These are phyloP conservation scores for Penicillium flavigenum DNA, from an alignment of 495 filamentous ascomycete genomes.

Conservation along the genomic window DNA sequence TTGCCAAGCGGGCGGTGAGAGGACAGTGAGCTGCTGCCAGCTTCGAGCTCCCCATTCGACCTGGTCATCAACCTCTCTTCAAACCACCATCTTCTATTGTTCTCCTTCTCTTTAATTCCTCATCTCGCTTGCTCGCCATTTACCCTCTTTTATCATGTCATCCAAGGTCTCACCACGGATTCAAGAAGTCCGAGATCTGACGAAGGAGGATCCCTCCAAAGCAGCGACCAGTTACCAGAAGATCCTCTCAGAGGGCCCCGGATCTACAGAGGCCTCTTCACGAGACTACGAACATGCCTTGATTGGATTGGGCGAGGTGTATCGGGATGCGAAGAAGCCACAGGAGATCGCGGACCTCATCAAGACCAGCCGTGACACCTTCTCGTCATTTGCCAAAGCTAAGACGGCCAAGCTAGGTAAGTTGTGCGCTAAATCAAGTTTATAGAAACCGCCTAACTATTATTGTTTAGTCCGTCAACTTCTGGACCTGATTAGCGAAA, in stretches of 20 bases:
- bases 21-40: constrained; percentile 31
- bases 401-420: constrained; percentile 98
- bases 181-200: constrained; percentile 81
- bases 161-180: constrained; percentile 58
- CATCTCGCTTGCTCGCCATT: constrained; percentile 3
- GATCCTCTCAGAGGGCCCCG: constrained; percentile 79
- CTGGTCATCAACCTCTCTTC: constrained; percentile 25
- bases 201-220: constrained; percentile 72
- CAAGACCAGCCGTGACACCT: constrained; percentile 80
- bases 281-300: constrained; percentile 75
- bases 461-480: constrained; percentile 79
- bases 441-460: constrained; percentile 1
- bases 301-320: constrained; percentile 83
- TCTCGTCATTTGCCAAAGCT: constrained; percentile 95
- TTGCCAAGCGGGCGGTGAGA: constrained; percentile 36
- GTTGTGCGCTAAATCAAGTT: constrained; percentile 17
- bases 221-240: constrained; percentile 84
- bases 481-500: constrained; percentile 89
- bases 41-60: constrained; percentile 34
- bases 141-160: constrained; percentile 42
- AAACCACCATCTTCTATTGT: constrained; percentile 16
- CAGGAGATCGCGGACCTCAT: constrained; percentile 90
- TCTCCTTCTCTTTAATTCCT: constrained; percentile 6
- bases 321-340: constrained; percentile 84
- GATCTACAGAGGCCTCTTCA: constrained; percentile 77